Conservation (phyloP, 2,329 filamentous ascomycete species). For the Tetracladium maxilliforme region DNA sequence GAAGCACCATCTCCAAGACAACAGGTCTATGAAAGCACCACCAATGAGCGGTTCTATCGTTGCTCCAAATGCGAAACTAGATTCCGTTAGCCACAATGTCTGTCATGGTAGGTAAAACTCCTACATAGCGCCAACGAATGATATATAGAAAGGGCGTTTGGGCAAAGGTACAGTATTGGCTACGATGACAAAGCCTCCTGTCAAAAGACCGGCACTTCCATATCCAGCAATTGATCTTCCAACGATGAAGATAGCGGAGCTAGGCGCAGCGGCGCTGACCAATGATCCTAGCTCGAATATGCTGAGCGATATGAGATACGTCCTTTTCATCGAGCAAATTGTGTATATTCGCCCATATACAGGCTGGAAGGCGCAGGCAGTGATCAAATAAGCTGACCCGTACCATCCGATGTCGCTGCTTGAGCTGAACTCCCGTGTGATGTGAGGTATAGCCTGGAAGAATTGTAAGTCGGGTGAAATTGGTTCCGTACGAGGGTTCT, state of each 20-base stretch:
- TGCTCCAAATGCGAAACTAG: slow-evolving; percentile 18
- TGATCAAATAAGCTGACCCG: slow-evolving; percentile 21
- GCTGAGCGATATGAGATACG: slow-evolving; percentile 16
- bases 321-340: slow-evolving; percentile 17
- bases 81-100: background rate
- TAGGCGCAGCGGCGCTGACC: slow-evolving; percentile 18
- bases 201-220: slow-evolving; percentile 21
- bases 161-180: slow-evolving; percentile 8
- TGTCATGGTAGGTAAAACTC: background rate
- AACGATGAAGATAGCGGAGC: slow-evolving; percentile 23
- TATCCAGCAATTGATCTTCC: slow-evolving; percentile 22
- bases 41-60: slow-evolving; percentile 18
- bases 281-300: slow-evolving; percentile 22
- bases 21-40: slow-evolving; percentile 19
- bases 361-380: slow-evolving; percentile 17
- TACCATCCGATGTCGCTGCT: slow-evolving; percentile 33
- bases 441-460: too few relatives aligned
- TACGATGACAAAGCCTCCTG: slow-evolving; percentile 9
- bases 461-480: too few relatives aligned
- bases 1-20: slow-evolving; percentile 15
- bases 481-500: too few relatives aligned
- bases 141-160: slow-evolving; percentile 1
- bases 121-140: slow-evolving; percentile 2
- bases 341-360: slow-evolving; percentile 19
- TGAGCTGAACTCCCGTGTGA: too few relatives aligned